Conservation (phyloP, 2,329 filamentous ascomycete species). For the Nemania sp. region DNA sequence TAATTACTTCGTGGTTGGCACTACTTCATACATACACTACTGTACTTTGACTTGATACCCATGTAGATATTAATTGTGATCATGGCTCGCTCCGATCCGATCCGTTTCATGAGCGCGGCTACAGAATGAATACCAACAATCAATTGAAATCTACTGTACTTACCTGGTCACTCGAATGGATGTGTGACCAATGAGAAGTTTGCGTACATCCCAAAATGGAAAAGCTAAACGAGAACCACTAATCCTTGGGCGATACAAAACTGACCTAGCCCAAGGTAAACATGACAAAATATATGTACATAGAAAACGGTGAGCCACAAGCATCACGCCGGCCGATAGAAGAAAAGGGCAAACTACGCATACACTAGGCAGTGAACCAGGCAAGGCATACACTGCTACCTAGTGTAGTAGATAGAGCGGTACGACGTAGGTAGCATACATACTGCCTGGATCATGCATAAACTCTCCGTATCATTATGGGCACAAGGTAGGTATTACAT, state of each 20-base stretch:
- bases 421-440: not conserved
- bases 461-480: constrained; percentile 1
- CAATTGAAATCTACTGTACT: not conserved
- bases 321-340: constrained; percentile 2
- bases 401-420: not conserved
- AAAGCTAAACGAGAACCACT: constrained; percentile 21
- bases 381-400: constrained; percentile 16
- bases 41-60: not conserved
- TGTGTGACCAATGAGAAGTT: constrained; percentile 12
- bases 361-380: not conserved
- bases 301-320: constrained; percentile 7
- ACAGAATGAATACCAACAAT: constrained; percentile 6
- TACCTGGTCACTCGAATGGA: not conserved
- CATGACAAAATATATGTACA: too few species aligned
- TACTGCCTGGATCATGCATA: constrained; percentile 3
- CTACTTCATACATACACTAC: too few species aligned
- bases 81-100: constrained; percentile 15
- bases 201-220: constrained; percentile 10
- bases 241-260: too few species aligned
- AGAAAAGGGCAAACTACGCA: not conserved
- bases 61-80: not conserved
- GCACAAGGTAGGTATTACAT: too few species aligned
- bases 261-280: too few species aligned
- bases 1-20: too few species aligned
- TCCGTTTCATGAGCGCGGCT: constrained; percentile 9